These are phyloP conservation scores for Alternaria novae-zelandiae DNA, from an alignment of 2,329 filamentous ascomycete genomes.

Conservation along the genomic window DNA sequence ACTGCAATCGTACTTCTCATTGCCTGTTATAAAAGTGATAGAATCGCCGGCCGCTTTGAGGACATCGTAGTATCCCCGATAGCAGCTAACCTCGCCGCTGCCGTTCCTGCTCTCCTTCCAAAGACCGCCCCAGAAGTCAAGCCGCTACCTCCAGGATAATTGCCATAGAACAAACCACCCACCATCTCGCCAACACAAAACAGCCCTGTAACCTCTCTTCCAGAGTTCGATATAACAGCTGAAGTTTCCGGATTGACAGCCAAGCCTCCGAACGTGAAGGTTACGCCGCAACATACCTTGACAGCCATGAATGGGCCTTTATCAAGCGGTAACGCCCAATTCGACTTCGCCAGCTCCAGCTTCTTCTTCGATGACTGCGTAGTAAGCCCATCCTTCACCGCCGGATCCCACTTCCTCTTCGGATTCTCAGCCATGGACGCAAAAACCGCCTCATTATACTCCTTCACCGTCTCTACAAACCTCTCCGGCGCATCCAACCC, in stretches of 20 bases:
- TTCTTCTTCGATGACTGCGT: constrained; percentile 59
- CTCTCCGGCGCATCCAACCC: constrained; percentile 56
- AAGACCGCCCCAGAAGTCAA: constrained; percentile 65
- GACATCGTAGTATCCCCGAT: not conserved
- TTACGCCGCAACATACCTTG: constrained; percentile 69
- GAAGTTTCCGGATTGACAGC: constrained; percentile 62
- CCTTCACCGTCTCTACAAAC: constrained; percentile 61
- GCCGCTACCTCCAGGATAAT: constrained; percentile 68
- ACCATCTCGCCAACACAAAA: constrained; percentile 71
- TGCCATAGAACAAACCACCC: constrained; percentile 54
- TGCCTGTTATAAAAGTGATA: not conserved
- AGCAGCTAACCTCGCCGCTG: constrained; percentile 25
- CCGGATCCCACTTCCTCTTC: constrained; percentile 61
- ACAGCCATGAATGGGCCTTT: constrained; percentile 67
- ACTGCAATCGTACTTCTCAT: too few species aligned
- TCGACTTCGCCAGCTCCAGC: constrained; percentile 64
- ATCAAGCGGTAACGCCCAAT: constrained; percentile 68
- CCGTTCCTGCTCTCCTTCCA: constrained; percentile 52
- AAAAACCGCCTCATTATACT: constrained; percentile 66
- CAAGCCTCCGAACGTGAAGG: constrained; percentile 72
- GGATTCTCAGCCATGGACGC: constrained; percentile 56
- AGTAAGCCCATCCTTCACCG: constrained; percentile 66
- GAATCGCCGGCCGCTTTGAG: not conserved
- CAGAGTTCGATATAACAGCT: constrained; percentile 57
- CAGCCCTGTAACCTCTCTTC: constrained; percentile 59